phyloP scores from a whole-genome alignment of 805 yeast genomes.

The Lipomyces chichibuensis region DNA sequence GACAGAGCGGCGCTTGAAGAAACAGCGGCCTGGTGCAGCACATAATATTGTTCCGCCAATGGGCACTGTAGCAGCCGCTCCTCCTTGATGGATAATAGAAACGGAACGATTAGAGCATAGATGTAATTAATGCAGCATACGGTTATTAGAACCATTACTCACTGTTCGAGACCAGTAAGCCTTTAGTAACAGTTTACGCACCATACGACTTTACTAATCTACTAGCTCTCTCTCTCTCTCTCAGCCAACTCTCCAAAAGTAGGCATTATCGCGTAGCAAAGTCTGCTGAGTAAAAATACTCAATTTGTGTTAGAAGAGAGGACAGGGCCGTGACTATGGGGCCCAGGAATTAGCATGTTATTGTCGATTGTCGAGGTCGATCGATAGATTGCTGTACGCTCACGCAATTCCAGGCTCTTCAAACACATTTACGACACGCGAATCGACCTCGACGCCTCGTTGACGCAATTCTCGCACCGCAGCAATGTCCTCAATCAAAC shows the following conservation, averaged over 20 bases:
- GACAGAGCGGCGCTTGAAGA: slow-evolving; percentile 65
- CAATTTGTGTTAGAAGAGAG: background rate
- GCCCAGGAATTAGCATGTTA: too few species aligned
- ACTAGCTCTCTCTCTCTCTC: background rate
- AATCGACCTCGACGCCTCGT: background rate
- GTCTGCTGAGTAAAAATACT: background rate
- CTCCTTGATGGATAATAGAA: background rate
- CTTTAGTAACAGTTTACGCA: background rate
- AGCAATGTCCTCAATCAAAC: background rate
- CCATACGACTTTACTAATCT: background rate
- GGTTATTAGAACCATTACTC: background rate
- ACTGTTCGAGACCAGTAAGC: background rate
- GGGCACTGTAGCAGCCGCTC: slow-evolving; percentile 7
- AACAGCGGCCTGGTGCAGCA: slow-evolving; percentile 18
- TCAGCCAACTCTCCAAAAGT: background rate
- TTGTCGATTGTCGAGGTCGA: background rate
- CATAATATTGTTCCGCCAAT: background rate
- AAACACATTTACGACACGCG: background rate
- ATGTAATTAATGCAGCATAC: background rate
- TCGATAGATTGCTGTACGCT: background rate
- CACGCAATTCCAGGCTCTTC: background rate
- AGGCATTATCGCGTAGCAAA: background rate
- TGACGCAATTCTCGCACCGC: background rate
- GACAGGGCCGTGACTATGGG: too few species aligned
- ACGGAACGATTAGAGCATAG: background rate